Percentiles rank a stretch among this genome's conserved stretches.
These are phyloP conservation scores for Nematodospora valgi DNA, from an alignment of 805 yeast genomes.

Conservation along the genomic window DNA sequence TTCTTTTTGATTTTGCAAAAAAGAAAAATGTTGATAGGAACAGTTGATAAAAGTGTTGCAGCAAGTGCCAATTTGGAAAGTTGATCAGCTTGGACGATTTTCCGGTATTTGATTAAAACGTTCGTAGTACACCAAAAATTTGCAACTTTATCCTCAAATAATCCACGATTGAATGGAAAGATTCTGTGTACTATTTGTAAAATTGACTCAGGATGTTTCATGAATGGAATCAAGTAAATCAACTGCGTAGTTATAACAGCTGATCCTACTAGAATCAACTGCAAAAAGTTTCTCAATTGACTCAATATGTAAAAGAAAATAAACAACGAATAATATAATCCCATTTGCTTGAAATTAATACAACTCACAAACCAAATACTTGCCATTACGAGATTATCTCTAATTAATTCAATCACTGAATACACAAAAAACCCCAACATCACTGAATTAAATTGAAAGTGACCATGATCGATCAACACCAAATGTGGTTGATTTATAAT, in stretches of 20 bases:
- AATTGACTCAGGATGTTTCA: constrained; percentile 28
- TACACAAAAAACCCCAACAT: constrained; percentile 85
- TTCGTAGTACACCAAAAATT: constrained; percentile 97
- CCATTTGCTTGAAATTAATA: constrained; percentile 91
- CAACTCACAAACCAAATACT: constrained; percentile 76
- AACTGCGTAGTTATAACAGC: constrained; percentile 56
- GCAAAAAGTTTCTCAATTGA: constrained; percentile 37
- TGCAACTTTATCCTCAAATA: constrained; percentile 96
- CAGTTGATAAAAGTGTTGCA: constrained; percentile 43
- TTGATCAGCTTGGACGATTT: constrained; percentile 49
- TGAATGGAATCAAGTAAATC: constrained; percentile 57
- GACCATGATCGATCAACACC: constrained; percentile 91
- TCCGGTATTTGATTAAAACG: constrained; percentile 65
- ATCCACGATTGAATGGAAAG: constrained; percentile 89
- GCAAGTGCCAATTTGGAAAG: constrained; percentile 57
- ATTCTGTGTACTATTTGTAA: constrained; percentile 61
- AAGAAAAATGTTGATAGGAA: constrained; percentile 28
- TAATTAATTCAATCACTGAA: constrained; percentile 61
- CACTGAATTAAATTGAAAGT: constrained; percentile 91
- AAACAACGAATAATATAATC: constrained; percentile 86
- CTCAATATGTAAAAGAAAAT: constrained; percentile 80
- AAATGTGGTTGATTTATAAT: constrained; percentile 83
- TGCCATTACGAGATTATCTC: constrained; percentile 62
- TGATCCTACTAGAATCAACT: constrained; percentile 60
- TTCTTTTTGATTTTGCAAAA: constrained; percentile 33